A percentile compares a stretch with the other conserved stretches of the same genome.
Conservation (phyloP, 352 stramenopile genomes). For the Phytophthora citricola region DNA sequence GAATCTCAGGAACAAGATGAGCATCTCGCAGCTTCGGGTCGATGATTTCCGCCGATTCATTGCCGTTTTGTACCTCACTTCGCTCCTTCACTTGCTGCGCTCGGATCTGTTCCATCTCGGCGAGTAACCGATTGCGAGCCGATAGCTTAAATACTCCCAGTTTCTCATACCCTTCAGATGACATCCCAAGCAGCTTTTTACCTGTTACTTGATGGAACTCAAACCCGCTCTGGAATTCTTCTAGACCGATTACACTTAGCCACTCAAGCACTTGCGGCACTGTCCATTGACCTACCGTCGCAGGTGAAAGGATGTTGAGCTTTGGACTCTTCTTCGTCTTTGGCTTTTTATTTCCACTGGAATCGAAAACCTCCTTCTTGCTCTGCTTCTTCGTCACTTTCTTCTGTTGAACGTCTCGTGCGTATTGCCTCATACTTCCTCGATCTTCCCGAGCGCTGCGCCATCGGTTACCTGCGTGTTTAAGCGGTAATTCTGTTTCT, state of each 20-base stretch:
- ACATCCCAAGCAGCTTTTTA: slow-evolving; percentile 48
- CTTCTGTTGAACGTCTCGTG: slow-evolving; percentile 62
- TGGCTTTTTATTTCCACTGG: slow-evolving; percentile 21
- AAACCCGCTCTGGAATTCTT: slow-evolving; percentile 72
- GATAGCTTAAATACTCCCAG: slow-evolving; percentile 68
- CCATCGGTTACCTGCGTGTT: slow-evolving; percentile 77
- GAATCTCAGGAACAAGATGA: slow-evolving; percentile 30
- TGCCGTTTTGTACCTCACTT: neutral
- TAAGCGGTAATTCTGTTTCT: slow-evolving; percentile 56
- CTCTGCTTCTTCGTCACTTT: slow-evolving; percentile 36
- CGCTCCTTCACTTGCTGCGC: slow-evolving; percentile 25
- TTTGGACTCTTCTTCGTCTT: slow-evolving; percentile 26
- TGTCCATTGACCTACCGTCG: slow-evolving; percentile 59
- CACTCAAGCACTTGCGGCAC: slow-evolving; percentile 69
- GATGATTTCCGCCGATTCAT: slow-evolving; percentile 50
- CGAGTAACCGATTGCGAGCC: slow-evolving; percentile 62
- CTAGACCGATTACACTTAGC: slow-evolving; percentile 58
- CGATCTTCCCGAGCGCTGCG: slow-evolving; percentile 77
- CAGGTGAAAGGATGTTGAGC: slow-evolving; percentile 42
- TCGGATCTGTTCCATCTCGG: slow-evolving; percentile 60
- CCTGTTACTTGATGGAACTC: slow-evolving; percentile 86
- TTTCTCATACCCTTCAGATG: slow-evolving; percentile 49
- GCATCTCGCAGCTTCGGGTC: slow-evolving; percentile 65
- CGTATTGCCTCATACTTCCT: slow-evolving; percentile 77
- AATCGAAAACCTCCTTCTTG: slow-evolving; percentile 7